Percentiles rank a stretch among this genome's conserved stretches.
These are phyloP conservation scores for Persicaria maculosa DNA, from an alignment of 148 eudicot genomes.

Conservation along the genomic window DNA sequence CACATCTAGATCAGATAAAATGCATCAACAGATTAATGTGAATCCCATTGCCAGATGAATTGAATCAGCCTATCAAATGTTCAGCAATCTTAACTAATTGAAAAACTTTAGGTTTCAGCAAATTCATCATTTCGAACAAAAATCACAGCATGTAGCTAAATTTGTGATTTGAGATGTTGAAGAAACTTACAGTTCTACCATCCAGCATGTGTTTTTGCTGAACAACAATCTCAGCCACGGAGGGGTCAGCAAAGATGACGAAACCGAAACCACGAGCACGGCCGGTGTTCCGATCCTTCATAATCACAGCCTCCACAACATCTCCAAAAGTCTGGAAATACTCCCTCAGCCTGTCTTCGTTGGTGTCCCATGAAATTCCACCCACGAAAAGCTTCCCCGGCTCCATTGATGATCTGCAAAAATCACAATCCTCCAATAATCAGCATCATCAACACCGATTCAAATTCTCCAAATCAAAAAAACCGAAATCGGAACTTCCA, in stretches of 20 bases:
- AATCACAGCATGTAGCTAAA: not conserved
- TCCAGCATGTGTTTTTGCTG: constrained; percentile 79
- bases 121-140: not conserved
- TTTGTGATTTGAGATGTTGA: not conserved
- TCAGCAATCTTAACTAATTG: not conserved
- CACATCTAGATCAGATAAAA: not conserved
- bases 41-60: not conserved
- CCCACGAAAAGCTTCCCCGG: constrained; percentile 92
- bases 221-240: constrained; percentile 84
- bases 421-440: not conserved
- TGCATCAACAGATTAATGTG: not conserved
- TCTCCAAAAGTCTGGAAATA: constrained; percentile 83
- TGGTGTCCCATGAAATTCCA: constrained; percentile 99
- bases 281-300: constrained; percentile 94
- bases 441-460: not conserved
- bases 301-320: constrained; percentile 90
- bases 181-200: constrained; percentile 76
- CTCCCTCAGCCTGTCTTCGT: constrained; percentile 82
- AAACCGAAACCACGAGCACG: constrained; percentile 98
- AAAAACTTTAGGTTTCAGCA: not conserved
- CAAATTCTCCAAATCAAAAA: constrained; percentile 21
- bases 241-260: constrained; percentile 74
- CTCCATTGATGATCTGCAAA: constrained; percentile 44
- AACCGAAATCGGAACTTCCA: constrained; percentile 20
- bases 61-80: not conserved